phyloP scores from a whole-genome alignment of 192 early-diverging fungal genomes.

The Coemansia sp. region DNA sequence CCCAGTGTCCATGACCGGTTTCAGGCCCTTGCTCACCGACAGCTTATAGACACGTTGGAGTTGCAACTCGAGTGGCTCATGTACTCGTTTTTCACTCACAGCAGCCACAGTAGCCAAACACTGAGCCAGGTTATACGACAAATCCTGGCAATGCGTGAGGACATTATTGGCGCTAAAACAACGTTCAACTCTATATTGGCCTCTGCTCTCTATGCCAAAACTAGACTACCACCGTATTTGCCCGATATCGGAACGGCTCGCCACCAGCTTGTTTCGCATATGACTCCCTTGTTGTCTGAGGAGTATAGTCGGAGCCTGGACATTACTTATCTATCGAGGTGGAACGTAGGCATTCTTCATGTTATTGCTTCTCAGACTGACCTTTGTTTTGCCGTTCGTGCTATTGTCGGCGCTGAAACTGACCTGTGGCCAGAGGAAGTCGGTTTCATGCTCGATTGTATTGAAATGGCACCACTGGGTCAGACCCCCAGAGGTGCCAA shows the following conservation, averaged over 20 bases:
- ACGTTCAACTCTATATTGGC: constrained; percentile 41
- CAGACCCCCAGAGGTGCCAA: background rate
- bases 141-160: constrained; percentile 42
- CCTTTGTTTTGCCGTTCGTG: constrained; percentile 29
- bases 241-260: constrained; percentile 44
- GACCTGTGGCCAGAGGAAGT: constrained; percentile 50
- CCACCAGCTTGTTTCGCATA: constrained; percentile 20
- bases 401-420: constrained; percentile 46
- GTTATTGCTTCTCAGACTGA: constrained; percentile 40
- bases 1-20: constrained; percentile 50
- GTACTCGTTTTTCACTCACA: constrained; percentile 48
- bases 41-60: constrained; percentile 42
- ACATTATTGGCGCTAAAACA: constrained; percentile 44
- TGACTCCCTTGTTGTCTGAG: constrained; percentile 30
- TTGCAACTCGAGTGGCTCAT: constrained; percentile 51
- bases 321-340: constrained; percentile 41
- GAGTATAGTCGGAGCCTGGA: constrained; percentile 37
- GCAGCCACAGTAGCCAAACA: background rate
- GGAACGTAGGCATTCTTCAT: constrained; percentile 48
- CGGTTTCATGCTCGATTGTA: constrained; percentile 39
- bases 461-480: constrained; percentile 29
- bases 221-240: constrained; percentile 38
- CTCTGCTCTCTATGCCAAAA: constrained; percentile 18
- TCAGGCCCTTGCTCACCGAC: constrained; percentile 26
- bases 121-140: constrained; percentile 32